These are phyloP conservation scores for Flammula alnicola DNA, from an alignment of 1,284 basidiomycete genomes.

Conservation along the genomic window DNA sequence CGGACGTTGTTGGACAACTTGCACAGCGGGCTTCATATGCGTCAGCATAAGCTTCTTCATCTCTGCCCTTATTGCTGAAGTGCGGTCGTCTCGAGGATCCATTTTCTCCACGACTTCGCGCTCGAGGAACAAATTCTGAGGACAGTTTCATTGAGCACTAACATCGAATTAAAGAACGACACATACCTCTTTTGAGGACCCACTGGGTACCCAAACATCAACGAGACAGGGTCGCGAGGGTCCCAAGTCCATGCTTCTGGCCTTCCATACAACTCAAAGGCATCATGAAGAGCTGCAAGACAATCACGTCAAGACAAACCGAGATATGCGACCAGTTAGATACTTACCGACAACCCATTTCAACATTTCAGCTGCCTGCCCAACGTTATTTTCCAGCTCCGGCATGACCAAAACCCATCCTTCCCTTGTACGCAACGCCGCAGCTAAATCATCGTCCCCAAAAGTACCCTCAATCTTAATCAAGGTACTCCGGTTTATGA, in stretches of 20 bases:
- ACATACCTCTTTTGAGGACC: conserved; percentile 74
- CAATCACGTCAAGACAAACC: conserved; percentile 8
- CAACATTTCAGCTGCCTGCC: conserved; percentile 78
- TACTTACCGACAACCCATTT: conserved; percentile 88
- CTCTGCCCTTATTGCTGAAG: conserved; percentile 67
- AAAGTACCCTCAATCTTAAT: conserved; percentile 88
- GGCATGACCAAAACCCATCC: conserved; percentile 92
- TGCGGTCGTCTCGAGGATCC: conserved; percentile 81
- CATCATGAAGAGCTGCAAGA: conserved; percentile 78
- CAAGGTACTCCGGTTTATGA: conserved; percentile 85
- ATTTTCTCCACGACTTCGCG: conserved; percentile 81
- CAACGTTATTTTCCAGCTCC: conserved; percentile 56
- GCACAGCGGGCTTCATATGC: conserved; percentile 57
- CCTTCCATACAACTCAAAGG: conserved; percentile 86
- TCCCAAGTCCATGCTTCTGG: conserved; percentile 88
- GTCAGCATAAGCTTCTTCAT: conserved; percentile 69
- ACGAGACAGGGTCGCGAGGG: conserved; percentile 71
- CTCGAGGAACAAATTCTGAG: conserved; percentile 85
- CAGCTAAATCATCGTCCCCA: conserved; percentile 76
- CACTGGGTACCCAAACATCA: conserved; percentile 86
- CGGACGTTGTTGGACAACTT: conserved; percentile 27
- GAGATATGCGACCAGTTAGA: conserved; percentile 4
- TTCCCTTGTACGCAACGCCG: conserved; percentile 63
- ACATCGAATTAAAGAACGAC: conserved; percentile 8
- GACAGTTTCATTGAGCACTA: conserved; percentile 6